phyloP scores from a whole-genome alignment of 495 filamentous ascomycete species.

The Penicillium herquei region DNA sequence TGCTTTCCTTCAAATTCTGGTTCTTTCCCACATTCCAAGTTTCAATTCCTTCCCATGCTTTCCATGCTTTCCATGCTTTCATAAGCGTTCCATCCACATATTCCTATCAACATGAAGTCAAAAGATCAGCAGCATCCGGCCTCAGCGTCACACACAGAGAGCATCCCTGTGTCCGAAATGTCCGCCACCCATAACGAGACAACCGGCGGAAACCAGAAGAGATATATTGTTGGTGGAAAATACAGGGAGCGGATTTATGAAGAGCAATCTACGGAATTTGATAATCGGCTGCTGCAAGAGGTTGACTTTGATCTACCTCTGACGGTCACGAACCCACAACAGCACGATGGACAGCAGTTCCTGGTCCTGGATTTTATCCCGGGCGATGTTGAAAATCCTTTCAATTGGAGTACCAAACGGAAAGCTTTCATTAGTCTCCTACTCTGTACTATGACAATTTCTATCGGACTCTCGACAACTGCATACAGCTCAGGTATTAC shows the following conservation, averaged over 20 bases:
- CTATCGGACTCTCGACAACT: slow-evolving; percentile 48
- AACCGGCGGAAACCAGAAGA: slow-evolving; percentile 11
- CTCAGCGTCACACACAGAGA: slow-evolving; percentile 29
- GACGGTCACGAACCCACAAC: slow-evolving; percentile 27
- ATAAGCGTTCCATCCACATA: not conserved
- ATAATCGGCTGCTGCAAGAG: slow-evolving; percentile 30
- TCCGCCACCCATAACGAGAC: slow-evolving; percentile 2
- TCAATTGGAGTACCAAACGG: slow-evolving; percentile 40
- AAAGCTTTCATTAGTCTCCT: slow-evolving; percentile 43
- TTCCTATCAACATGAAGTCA: slow-evolving; percentile 15
- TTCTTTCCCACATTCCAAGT: slow-evolving; percentile 1
- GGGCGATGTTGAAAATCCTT: slow-evolving; percentile 43
- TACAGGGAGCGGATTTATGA: slow-evolving; percentile 21
- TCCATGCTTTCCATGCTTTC: slow-evolving; percentile 3
- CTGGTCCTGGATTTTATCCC: slow-evolving; percentile 40
- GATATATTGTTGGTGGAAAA: slow-evolving; percentile 37
- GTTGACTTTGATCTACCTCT: slow-evolving; percentile 45
- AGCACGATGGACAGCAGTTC: slow-evolving; percentile 31
- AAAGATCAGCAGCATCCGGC: slow-evolving; percentile 24
- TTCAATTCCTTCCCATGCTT: no score
- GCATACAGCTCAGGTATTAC: slow-evolving; percentile 45
- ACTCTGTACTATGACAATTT: slow-evolving; percentile 47
- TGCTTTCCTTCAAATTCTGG: not conserved
- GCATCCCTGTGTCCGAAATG: slow-evolving; percentile 12
- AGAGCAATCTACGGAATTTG: slow-evolving; percentile 19